Evolutionary conservation across 108 stramenopile genomes (phyloP), one percentile per base, ranked within the genome.

Genomic region (Nitzschia sp.): DNA sequence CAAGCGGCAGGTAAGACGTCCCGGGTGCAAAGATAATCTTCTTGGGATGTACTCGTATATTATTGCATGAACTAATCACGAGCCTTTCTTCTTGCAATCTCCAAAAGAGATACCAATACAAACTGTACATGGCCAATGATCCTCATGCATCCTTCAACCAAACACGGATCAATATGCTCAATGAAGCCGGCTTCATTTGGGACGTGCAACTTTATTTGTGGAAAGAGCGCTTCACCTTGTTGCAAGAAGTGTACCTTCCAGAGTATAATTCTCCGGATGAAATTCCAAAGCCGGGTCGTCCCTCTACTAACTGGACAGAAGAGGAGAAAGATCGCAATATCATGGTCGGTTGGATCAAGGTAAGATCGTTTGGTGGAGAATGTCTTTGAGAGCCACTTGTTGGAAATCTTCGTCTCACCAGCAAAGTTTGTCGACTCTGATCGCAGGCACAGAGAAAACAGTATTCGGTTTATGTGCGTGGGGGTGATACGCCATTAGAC

Each of bases 1-100:
- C 15, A 70, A 76, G 15, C 69, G 75, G 17, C 75, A 74, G 48
- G 66, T 66, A 66, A 36, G 66, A 3, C 34, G 15, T 17, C 6
- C n/a, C n/a, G n/a, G n/a, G n/a, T n/a, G n/a, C n/a, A n/a, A n/a
- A n/a, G n/a, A n/a, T n/a, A n/a, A n/a, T n/a, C n/a, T n/a, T n/a
- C n/a, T n/a, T n/a, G n/a, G n/a, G n/a, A n/a, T n/a, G n/a, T n/a
- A n/a, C n/a, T n/a, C n/a, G n/a, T n/a, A n/a, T n/a, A n/a, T n/a
- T n/a, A n/a, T n/a, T n/a, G n/a, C n/a, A n/a, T n/a, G n/a, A n/a
- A n/a, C n/a, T n/a, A n/a, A n/a, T n/a, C n/a, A n/a, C n/a, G n/a
- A n/a, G n/a, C n/a, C n/a, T n/a, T n/a, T n/a, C n/a, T n/a, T n/a
- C n/a, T n/a, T n/a, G n/a, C n/a, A n/a, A n/a, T n/a, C n/a, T n/a